Evolutionary conservation across 2,329 filamentous ascomycete genomes (phyloP), one percentile per base, ranked within the genome.

Genomic region (Rachicladosporium sp.): DNA sequence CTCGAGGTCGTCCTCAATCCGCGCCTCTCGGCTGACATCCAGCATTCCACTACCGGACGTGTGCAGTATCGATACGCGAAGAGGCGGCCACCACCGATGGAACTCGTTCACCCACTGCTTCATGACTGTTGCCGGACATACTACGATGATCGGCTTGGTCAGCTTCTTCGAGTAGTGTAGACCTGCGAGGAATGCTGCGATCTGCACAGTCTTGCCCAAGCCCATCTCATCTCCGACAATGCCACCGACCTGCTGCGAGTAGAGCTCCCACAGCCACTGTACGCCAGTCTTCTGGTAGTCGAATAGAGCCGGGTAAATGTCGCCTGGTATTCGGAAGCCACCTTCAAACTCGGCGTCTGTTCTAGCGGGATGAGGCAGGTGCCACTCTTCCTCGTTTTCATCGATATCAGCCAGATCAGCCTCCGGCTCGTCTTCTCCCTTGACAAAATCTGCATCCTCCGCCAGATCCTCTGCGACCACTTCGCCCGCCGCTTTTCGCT

Each of bases 211-310:
- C 64, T 98, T 98, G 3, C 91, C 91, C n/a, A 98, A 66, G 1
- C 93, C 91, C 91, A 98, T 98, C 61, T 98, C 91, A 55, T 98
- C 91, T 4, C 89, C 91, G 31, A 98, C 74, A 39, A 98, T 96
- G 2, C 91, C 91, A 15, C 91, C 91, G 4, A 94, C 87, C 44
- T 82, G 76, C 57, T 95, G 87, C 41, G 79, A 77, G 57, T 93
- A 89, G 2, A 98, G 68, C 59, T 98, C 89, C 58, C 86, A 87
- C 5, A 98, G 72, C 91, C 91, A 98, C 56, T 94, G 83, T 3
- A 98, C 87, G 3, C 89, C 88, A 0, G 87, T 95, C 60, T 94
- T 95, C 54, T 98, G 91, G 50, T 98, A 98, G 46, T 93, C 86
- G 52, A 96, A 98, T 0, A 98, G 67, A 2, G 86, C 86, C 0